These are phyloP conservation scores for Globisporangium apiculatum DNA, from an alignment of 352 stramenopile species.

Conservation along the genomic window DNA sequence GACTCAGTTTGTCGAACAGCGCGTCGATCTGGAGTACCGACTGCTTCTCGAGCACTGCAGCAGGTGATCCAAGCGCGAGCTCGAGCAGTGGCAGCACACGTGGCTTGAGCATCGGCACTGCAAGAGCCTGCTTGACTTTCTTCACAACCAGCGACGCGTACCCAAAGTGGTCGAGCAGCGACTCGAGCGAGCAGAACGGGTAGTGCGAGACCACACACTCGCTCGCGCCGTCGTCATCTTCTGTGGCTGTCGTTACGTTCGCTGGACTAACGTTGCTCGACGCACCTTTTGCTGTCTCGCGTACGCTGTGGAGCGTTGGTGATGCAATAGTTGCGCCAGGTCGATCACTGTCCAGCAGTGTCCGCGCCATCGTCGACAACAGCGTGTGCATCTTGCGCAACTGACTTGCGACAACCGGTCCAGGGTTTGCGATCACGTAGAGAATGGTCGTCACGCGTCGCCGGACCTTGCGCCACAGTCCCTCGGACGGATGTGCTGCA, in stretches of 20 bases:
- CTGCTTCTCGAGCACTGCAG: conserved; percentile 7
- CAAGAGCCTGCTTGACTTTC: conserved; percentile 24
- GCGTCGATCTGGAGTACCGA: conserved; percentile 17
- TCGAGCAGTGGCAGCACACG: conserved; percentile 11
- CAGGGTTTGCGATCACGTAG: conserved; percentile 10
- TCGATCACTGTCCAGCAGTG: not conserved
- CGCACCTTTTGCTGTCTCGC: not conserved
- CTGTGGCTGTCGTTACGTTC: not conserved
- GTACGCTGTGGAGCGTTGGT: not conserved
- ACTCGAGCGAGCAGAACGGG: conserved; percentile 25
- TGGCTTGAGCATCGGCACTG: conserved; percentile 9
- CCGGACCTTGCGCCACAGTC: conserved; percentile 14
- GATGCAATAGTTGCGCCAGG: not conserved
- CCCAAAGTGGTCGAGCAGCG: conserved; percentile 26
- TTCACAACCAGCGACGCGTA: conserved; percentile 19
- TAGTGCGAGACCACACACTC: conserved; percentile 11
- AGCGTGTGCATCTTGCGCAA: conserved; percentile 12
- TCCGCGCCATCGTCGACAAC: not conserved
- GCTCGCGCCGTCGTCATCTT: too few species aligned
- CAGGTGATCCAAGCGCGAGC: not conserved
- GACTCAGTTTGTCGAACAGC: conserved; percentile 5
- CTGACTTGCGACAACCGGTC: conserved; percentile 9
- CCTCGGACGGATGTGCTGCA: conserved; percentile 12
- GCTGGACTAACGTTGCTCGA: not conserved
- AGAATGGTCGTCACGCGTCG: conserved; percentile 5